These are phyloP conservation scores for Penicillium ochrochloron DNA, from an alignment of 495 filamentous ascomycete species.

Conservation along the genomic window DNA sequence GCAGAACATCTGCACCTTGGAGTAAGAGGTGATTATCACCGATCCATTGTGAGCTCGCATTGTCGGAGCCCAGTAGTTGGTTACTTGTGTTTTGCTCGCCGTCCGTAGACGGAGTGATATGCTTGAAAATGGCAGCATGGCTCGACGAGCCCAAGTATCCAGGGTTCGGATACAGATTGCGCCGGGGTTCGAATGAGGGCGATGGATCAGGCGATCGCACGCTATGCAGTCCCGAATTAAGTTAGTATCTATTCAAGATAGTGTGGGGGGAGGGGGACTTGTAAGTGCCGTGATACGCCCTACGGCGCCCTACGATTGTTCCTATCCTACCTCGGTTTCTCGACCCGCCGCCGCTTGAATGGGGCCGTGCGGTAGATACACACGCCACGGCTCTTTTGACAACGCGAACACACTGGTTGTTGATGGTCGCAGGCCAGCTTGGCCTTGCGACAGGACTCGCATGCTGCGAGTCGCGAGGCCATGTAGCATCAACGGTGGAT, in stretches of 20 bases:
- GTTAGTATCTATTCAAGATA: background rate
- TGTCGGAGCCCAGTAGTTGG: conserved; percentile 18
- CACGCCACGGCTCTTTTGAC: conserved; percentile 29
- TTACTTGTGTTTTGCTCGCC: conserved; percentile 17
- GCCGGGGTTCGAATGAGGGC: conserved; percentile 32
- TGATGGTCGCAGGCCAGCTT: conserved; percentile 50
- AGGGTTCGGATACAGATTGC: conserved; percentile 47
- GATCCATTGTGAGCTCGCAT: conserved; percentile 15
- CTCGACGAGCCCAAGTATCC: conserved; percentile 50
- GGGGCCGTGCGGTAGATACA: conserved; percentile 48
- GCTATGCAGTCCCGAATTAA: conserved; percentile 4
- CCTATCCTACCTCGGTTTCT: conserved; percentile 27
- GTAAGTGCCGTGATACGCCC: conserved; percentile 3
- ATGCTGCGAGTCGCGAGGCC: conserved; percentile 38
- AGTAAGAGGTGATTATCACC: conserved; percentile 33
- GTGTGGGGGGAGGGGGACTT: background rate
- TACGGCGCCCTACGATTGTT: conserved; percentile 13
- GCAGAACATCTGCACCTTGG: conserved; percentile 36
- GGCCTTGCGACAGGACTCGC: conserved; percentile 47
- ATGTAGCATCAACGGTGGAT: conserved; percentile 12
- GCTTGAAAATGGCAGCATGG: conserved; percentile 47
- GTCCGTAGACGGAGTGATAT: conserved; percentile 35
- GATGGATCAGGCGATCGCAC: conserved; percentile 28
- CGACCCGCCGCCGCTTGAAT: conserved; percentile 39
- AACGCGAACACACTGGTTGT: conserved; percentile 46